Evolutionary conservation across 495 filamentous ascomycete species (phyloP), one percentile per base, ranked within the genome.

Genomic region (Hypoxylon lienhwacheense): DNA sequence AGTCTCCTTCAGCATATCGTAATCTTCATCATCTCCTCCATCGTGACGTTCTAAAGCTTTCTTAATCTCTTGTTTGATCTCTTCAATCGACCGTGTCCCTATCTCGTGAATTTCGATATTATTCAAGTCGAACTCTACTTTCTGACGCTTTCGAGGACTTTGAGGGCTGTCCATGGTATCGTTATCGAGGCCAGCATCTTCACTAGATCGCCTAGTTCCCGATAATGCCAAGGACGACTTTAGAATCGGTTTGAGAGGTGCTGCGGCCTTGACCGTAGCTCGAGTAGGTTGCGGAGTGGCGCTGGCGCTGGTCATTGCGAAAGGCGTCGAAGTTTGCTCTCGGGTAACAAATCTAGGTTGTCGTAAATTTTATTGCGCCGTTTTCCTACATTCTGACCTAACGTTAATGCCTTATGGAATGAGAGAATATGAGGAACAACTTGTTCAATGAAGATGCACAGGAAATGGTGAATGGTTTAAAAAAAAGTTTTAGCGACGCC

Each of bases 61-160:
- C 63, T 78, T 79, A 24, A 95, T 85, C 55, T 92, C 88, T 31
- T 85, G 82, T 77, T 79, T 90, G 78, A 66, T 83, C 71, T 70
- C 78, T 55, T 74, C 73, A 12, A 78, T 48, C 14, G 68, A 70
- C 50, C 75, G 68, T 47, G 65, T 51, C 37, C 70, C 67, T 29
- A 78, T 68, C 25, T 85, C 75, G 46, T 80, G 76, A 29, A 86
- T 67, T 54, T 85, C 79, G 61, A 88, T 81, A 32, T 90, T 81
- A 17, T 84, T 79, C 28, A 85, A 76, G 53, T 89, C 83, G 68
- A 95, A 95, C 28, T 86, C 81, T 20, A 96, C 89, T 35, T 67
- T 76, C 28, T 68, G 68, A 41, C 75, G 73, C 60, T 86, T 89
- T 19, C 61, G 51, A 7, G 65, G 65, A 35, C 50, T 67, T 29